Conservation (phyloP, 306 rosid species). For the Rosa lucieae region DNA sequence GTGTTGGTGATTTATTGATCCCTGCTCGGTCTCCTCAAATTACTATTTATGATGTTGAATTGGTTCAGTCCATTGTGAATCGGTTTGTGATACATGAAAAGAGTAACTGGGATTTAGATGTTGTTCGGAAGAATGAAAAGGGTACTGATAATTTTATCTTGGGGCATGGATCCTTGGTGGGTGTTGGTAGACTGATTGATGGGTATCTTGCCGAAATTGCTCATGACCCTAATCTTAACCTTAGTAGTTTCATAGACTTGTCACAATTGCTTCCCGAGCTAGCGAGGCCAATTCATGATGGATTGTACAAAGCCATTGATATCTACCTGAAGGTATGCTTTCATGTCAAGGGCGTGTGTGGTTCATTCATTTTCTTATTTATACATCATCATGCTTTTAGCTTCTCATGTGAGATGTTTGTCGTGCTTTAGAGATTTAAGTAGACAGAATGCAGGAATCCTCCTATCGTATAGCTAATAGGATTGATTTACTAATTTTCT, state of each 20-base stretch:
- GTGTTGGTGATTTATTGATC: conserved; percentile 66
- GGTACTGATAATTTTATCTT: conserved; percentile 43
- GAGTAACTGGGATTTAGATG: conserved; percentile 31
- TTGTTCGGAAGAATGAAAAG: conserved; percentile 53
- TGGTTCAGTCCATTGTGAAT: conserved; percentile 64
- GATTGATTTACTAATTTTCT: neutral
- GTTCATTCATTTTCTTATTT: neutral
- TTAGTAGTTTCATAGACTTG: conserved; percentile 55
- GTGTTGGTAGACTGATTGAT: conserved; percentile 74
- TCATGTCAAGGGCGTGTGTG: neutral
- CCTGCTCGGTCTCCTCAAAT: conserved; percentile 68
- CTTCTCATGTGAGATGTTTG: neutral
- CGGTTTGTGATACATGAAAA: conserved; percentile 48
- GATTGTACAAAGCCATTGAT: conserved; percentile 73
- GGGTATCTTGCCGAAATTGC: conserved; percentile 77
- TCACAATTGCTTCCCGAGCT: conserved; percentile 67
- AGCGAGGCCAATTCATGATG: conserved; percentile 83
- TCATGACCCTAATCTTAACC: conserved; percentile 57
- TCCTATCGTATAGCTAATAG: neutral
- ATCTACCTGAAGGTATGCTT: conserved; percentile 73
- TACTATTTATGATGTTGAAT: conserved; percentile 61
- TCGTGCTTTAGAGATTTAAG: neutral
- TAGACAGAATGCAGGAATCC: neutral
- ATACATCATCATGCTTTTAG: neutral
- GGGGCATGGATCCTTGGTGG: conserved; percentile 53